Evolutionary conservation across 805 yeast species (phyloP).

Genomic region (Ogataea thermomethanolica): DNA sequence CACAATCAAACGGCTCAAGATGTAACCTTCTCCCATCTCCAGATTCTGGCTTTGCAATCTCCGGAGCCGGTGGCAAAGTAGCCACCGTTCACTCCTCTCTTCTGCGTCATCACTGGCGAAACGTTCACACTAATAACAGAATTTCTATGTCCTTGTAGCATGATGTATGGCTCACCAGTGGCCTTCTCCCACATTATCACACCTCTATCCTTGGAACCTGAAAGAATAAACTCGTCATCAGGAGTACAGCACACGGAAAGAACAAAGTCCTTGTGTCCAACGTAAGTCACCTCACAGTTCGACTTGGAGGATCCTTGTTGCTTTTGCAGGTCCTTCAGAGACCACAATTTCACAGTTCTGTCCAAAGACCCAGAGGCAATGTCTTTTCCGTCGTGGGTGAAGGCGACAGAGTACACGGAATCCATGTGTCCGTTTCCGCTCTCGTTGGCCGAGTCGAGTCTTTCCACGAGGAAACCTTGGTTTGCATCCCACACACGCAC

Average conservation of each 20-base stretch:
- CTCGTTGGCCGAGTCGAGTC: conserved; percentile 85
- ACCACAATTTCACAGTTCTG: conserved; percentile 95
- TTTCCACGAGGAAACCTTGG: conserved; percentile 86
- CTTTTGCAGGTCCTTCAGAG: conserved; percentile 58
- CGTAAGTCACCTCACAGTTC: conserved; percentile 83
- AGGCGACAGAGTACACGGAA: conserved; percentile 91
- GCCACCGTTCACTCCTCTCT: conserved; percentile 58
- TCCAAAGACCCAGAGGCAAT: conserved; percentile 94
- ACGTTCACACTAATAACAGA: conserved; percentile 94
- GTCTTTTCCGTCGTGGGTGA: conserved; percentile 86
- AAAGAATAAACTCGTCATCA: conserved; percentile 82
- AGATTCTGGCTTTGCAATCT: conserved; percentile 94
- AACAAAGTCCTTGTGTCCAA: conserved; percentile 95
- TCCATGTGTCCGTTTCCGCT: conserved; percentile 93
- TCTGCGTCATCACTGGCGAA: conserved; percentile 61
- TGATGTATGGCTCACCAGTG: conserved; percentile 86
- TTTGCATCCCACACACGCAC: conserved; percentile 97
- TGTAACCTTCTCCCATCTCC: conserved; percentile 68
- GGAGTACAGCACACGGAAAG: conserved; percentile 92
- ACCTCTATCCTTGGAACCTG: conserved; percentile 96
- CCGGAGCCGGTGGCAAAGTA: conserved; percentile 97
- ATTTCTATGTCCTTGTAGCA: conserved; percentile 96
- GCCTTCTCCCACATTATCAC: conserved; percentile 95
- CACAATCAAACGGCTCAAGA: conserved; percentile 5
- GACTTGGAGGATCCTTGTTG: conserved; percentile 48